phyloP scores from a whole-genome alignment of 2,329 filamentous ascomycete species.

The Exserohilum turcica region DNA sequence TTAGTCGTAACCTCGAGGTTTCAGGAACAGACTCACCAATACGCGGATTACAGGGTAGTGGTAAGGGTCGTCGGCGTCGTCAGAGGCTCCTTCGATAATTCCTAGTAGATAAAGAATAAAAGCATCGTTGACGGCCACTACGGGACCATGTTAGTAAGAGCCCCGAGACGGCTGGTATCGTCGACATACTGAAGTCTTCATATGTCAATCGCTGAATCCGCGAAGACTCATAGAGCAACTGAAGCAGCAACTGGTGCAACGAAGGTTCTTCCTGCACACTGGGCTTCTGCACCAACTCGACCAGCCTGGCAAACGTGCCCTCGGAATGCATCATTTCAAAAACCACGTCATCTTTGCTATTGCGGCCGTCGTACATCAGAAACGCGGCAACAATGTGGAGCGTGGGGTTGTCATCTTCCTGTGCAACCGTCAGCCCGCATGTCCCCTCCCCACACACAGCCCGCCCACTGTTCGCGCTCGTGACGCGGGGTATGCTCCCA shows the following conservation, averaged over 20 bases:
- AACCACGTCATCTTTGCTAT: constrained; percentile 73
- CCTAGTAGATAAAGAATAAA: constrained; percentile 85
- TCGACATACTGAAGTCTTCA: constrained; percentile 73
- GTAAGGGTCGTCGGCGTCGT: constrained; percentile 89
- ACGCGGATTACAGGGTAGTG: constrained; percentile 95
- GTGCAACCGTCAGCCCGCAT: constrained; percentile 32
- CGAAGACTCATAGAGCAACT: constrained; percentile 95
- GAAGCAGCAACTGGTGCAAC: constrained; percentile 80
- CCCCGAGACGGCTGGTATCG: not conserved
- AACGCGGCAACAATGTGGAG: constrained; percentile 83
- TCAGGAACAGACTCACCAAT: constrained; percentile 64
- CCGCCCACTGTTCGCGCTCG: constrained; percentile 2
- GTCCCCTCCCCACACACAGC: not conserved
- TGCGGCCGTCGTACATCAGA: constrained; percentile 82
- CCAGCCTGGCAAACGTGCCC: constrained; percentile 78
- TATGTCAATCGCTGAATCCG: constrained; percentile 80
- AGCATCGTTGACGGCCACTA: constrained; percentile 68
- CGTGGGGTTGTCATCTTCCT: constrained; percentile 84
- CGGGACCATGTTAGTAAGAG: constrained; percentile 1
- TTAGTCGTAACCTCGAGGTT: not conserved
- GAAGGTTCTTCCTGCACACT: constrained; percentile 67
- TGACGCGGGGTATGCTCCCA: not conserved
- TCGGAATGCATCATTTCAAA: constrained; percentile 89
- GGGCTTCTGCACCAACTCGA: constrained; percentile 76
- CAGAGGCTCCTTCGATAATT: constrained; percentile 84